phyloP scores from a whole-genome alignment of 2,329 filamentous ascomycete genomes.

The Nemania serpens region DNA sequence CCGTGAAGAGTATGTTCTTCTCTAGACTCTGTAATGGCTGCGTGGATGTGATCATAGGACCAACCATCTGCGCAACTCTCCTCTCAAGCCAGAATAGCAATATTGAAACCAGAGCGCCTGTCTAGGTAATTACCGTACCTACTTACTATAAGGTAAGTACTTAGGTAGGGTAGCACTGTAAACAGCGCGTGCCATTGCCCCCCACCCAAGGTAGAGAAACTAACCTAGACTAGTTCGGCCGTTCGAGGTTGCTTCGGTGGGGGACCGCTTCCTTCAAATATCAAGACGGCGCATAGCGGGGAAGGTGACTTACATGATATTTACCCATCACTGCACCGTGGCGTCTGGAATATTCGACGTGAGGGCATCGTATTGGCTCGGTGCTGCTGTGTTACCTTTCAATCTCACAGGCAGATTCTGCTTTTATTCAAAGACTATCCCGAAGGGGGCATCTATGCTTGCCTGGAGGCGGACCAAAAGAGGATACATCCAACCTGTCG shows the following conservation, averaged over 20 bases:
- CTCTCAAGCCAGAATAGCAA: no score
- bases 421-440: neutral
- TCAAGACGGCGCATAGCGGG: neutral
- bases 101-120: no score
- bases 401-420: neutral
- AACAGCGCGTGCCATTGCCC: neutral
- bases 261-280: neutral
- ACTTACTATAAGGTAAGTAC: no score
- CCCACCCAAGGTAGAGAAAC: constrained; percentile 10
- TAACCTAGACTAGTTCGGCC: no score
- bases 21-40: no score
- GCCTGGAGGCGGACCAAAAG: neutral
- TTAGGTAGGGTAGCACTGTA: no score
- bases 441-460: neutral
- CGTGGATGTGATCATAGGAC: no score
- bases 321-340: neutral
- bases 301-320: constrained; percentile 8
- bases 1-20: no score
- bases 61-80: no score
- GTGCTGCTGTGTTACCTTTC: constrained; percentile 7
- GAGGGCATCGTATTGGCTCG: neutral
- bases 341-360: neutral
- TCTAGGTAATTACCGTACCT: no score
- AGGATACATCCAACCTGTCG: neutral
- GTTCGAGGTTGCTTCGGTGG: constrained; percentile 3